Evolutionary conservation across 2,329 filamentous ascomycete genomes (phyloP), one percentile per base, ranked within the genome.

Genomic region (Leptosphaerulina australis): DNA sequence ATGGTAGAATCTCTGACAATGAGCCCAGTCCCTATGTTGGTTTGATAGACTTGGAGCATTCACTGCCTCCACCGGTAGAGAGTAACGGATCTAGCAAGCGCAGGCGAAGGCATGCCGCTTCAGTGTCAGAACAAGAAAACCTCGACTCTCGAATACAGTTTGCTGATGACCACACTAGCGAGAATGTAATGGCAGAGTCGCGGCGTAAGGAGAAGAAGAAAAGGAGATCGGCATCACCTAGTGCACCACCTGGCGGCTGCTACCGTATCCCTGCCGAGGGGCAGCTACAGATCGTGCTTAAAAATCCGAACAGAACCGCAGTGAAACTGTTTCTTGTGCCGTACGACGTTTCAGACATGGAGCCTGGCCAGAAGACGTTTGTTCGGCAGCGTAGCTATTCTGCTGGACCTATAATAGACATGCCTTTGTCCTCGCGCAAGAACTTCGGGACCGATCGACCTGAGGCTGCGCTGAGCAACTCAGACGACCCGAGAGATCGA

Each of bases 251-350:
- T 0, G 91, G 91, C 6, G 93, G 94, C 26, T 90, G 89, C 66
- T 99, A 97, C 71, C 87, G 94, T 33, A 96, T 99, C 44, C 94
- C 94, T 0, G 87, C 94, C 66, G 88, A 92, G 71, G 94, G 94
- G 0, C 94, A 97, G 72, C 79, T 99, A 11, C 94, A 99, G 65
- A 96, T 99, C 57, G 88, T 99, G 55, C 90, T 99, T 70, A 97
- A 97, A 71, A 99, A 97, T 64, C 93, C 92, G 12, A 96, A 97
- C 76, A 97, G 97, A 70, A 97, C 94, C 3, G 94, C 94, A 1
- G 93, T 97, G 45, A 97, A 99, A 72, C 79, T 99, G 0, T 97
- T 97, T 62, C 80, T 97, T 18, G 85, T 99, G 2, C 94, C 93
- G 0, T 99, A 97, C 63, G 91, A 97, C 68, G 79, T 99, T 1